phyloP scores from a whole-genome alignment of 2,329 filamentous ascomycete genomes.

The Cyphellophora attinorum region DNA sequence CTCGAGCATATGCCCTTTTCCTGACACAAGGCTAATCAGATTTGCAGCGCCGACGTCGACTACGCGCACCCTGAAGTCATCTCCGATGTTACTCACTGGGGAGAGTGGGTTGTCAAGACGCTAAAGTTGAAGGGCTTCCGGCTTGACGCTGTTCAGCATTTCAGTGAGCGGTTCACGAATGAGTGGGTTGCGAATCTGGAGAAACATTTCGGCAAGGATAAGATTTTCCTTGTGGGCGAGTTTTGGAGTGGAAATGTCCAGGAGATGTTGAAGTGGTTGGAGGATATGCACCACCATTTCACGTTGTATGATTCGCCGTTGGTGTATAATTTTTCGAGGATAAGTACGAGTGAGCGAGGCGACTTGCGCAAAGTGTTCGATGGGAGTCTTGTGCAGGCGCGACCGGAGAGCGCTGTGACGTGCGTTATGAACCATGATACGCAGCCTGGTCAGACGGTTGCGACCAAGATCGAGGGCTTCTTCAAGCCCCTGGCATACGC shows the following conservation, averaged over 20 bases:
- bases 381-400: conserved; percentile 40
- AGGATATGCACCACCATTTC: conserved; percentile 47
- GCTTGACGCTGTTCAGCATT: conserved; percentile 60
- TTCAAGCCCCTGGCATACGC: conserved; percentile 59
- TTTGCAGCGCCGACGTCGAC: conserved; percentile 55
- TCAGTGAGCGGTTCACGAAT: conserved; percentile 46
- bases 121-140: conserved; percentile 51
- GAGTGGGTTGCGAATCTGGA: conserved; percentile 49
- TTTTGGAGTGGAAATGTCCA: conserved; percentile 50
- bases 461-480: conserved; percentile 48
- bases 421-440: conserved; percentile 45
- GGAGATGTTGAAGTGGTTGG: conserved; percentile 45
- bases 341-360: conserved; percentile 44
- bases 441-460: conserved; percentile 16
- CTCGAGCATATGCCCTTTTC: too few relatives aligned
- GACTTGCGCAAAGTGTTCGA: conserved; percentile 54
- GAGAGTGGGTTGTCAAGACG: conserved; percentile 50
- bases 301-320: conserved; percentile 54
- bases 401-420: conserved; percentile 47
- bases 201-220: conserved; percentile 34
- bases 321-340: conserved; percentile 53
- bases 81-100: conserved; percentile 52
- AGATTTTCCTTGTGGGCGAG: conserved; percentile 14
- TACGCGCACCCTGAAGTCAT: conserved; percentile 50
- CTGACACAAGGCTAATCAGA: too few relatives aligned